Percentiles rank a stretch among this genome's conserved stretches.
Evolutionary conservation across 306 rosid genomes (phyloP).

Genomic region (Malus asiatica): DNA sequence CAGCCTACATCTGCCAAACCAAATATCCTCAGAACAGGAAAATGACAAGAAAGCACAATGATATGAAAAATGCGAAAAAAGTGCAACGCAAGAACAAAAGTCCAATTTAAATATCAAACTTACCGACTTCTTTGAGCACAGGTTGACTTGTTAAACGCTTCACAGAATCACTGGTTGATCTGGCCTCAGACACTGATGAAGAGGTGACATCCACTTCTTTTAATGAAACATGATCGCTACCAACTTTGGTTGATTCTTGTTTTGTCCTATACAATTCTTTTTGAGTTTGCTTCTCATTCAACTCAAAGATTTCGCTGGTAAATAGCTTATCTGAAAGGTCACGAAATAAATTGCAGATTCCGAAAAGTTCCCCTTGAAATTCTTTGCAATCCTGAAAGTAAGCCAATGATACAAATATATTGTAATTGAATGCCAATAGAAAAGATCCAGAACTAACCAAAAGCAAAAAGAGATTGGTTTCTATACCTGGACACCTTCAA

Average conservation of each 20-base stretch:
- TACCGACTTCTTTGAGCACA: constrained; percentile 66
- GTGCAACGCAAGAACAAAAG: background rate
- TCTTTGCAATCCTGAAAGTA: constrained; percentile 76
- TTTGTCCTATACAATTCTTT: constrained; percentile 14
- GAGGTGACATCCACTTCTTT: constrained; percentile 23
- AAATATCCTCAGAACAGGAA: background rate
- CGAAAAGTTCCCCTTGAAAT: constrained; percentile 93
- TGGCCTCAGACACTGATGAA: constrained; percentile 31
- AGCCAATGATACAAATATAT: background rate
- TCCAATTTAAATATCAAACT: constrained; percentile 1
- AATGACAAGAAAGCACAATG: background rate
- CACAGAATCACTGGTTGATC: constrained; percentile 19
- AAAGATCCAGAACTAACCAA: background rate
- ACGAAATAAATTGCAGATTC: constrained; percentile 81
- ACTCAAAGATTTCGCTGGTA: constrained; percentile 69
- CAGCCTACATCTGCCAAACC: too few species aligned
- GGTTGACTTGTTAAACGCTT: constrained; percentile 34
- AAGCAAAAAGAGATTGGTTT: constrained; percentile 11
- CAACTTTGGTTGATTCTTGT: constrained; percentile 18
- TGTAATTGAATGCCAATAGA: background rate
- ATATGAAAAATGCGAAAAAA: constrained; percentile 1
- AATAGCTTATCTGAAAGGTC: constrained; percentile 80
- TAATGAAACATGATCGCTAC: constrained; percentile 15
- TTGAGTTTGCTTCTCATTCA: constrained; percentile 38
- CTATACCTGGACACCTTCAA: constrained; percentile 92